phyloP scores from a whole-genome alignment of 1,284 basidiomycete species.

The Cryptococcus neoformans region DNA sequence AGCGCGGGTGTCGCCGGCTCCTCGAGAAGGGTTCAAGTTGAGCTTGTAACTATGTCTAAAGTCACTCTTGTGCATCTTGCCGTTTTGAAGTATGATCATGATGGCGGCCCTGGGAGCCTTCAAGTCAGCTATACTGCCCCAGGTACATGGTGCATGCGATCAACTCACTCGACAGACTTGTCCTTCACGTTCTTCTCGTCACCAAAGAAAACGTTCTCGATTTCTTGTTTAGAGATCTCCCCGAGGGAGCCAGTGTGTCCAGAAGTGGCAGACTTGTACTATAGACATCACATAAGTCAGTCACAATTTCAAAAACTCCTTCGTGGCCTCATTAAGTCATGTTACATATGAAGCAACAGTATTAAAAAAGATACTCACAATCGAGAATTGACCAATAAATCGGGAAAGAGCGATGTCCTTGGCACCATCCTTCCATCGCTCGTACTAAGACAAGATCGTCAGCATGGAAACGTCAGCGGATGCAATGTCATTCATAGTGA shows the following conservation, averaged over 20 bases:
- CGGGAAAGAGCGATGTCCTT: conserved; percentile 43
- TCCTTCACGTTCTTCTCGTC: conserved; percentile 45
- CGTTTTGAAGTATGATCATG: conserved; percentile 41
- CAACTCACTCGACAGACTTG: conserved; percentile 46
- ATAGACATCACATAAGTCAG: conserved; percentile 1
- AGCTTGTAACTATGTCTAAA: conserved; percentile 25
- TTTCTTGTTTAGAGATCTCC: conserved; percentile 42
- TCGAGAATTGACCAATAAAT: conserved; percentile 42
- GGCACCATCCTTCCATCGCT: conserved; percentile 41
- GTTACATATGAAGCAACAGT: neutral
- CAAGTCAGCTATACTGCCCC: neutral
- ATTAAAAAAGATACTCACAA: conserved; percentile 27
- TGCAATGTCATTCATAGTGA: neutral
- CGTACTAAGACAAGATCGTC: conserved; percentile 20
- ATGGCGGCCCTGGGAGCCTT: conserved; percentile 36
- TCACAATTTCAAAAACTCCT: neutral
- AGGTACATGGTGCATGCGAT: neutral
- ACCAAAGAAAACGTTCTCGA: conserved; percentile 44
- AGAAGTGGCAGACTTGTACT: conserved; percentile 40
- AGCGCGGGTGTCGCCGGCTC: conserved; percentile 27
- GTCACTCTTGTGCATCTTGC: conserved; percentile 28
- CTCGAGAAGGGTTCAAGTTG: conserved; percentile 41
- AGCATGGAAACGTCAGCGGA: neutral
- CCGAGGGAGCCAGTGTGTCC: conserved; percentile 42
- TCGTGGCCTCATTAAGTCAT: neutral